phyloP scores from a whole-genome alignment of 176 grass and related monocot genomes.

The Zoysia japonica region DNA sequence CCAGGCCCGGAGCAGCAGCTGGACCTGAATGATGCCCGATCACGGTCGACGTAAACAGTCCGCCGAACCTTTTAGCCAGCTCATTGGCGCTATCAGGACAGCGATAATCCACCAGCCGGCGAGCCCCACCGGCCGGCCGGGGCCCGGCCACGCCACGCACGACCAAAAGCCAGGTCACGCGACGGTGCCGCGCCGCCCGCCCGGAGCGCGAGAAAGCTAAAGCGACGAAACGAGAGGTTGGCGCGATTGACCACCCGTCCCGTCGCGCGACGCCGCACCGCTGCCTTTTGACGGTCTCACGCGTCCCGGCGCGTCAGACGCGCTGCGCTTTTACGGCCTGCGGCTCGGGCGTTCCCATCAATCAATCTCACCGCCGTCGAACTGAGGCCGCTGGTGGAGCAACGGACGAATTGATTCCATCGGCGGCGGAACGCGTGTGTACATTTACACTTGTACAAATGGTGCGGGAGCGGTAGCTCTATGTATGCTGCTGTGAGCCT shows the following conservation, averaged over 20 bases:
- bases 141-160: not conserved
- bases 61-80: slow-evolving; percentile 7
- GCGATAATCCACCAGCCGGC: slow-evolving; percentile 37
- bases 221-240: not conserved
- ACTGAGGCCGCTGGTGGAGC: not conserved
- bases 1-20: not conserved
- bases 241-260: not conserved
- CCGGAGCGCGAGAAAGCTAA: not conserved
- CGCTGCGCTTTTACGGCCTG: slow-evolving; percentile 10
- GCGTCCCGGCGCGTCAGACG: not conserved
- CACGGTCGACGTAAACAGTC: no score
- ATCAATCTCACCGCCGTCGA: not conserved
- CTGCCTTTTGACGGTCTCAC: slow-evolving; percentile 23
- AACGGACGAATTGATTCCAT: slow-evolving; percentile 43
- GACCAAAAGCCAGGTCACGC: slow-evolving; percentile 32
- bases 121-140: slow-evolving; percentile 1
- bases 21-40: not conserved
- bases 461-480: no score
- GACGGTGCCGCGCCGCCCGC: slow-evolving; percentile 12
- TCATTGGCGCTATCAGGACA: slow-evolving; percentile 17
- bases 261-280: not conserved
- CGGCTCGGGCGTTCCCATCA: slow-evolving; percentile 28
- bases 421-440: slow-evolving; percentile 10
- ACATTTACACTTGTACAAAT: slow-evolving; percentile 47
- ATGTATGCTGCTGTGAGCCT: not conserved